A percentile compares a stretch with the other conserved stretches of the same genome.
Evolutionary conservation across 2,329 filamentous ascomycete genomes (phyloP).

Genomic region (Clonostachys chloroleuca): DNA sequence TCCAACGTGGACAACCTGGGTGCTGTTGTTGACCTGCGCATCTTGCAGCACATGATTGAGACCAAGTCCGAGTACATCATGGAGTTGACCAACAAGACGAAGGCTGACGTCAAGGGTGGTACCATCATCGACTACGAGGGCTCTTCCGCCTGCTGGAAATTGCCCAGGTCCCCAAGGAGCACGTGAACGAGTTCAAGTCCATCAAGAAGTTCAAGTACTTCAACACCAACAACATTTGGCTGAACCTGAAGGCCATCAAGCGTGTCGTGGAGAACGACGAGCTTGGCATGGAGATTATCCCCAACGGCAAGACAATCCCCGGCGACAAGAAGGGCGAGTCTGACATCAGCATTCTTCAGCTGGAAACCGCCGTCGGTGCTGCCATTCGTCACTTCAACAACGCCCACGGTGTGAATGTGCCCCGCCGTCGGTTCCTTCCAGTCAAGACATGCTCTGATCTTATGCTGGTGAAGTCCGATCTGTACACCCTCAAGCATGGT

Average conservation of each 20-base stretch:
- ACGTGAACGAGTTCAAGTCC: constrained; percentile 99
- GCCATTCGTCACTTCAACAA: constrained; percentile 99
- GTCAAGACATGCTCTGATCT: constrained; percentile 99
- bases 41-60: constrained; percentile 99
- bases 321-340: constrained; percentile 99
- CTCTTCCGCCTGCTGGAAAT: constrained; percentile 94
- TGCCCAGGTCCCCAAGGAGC: constrained; percentile 98
- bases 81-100: constrained; percentile 99
- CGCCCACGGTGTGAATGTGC: constrained; percentile 98
- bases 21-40: constrained; percentile 94
- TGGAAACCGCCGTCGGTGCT: constrained; percentile 97
- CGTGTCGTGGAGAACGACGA: constrained; percentile 98
- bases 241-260: constrained; percentile 97
- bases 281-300: constrained; percentile 99
- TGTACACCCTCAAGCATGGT: constrained; percentile 98
- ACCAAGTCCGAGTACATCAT: constrained; percentile 98
- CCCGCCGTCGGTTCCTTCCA: constrained; percentile 94
- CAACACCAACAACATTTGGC: constrained; percentile 99
- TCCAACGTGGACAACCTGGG: constrained; percentile 99
- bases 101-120: constrained; percentile 99
- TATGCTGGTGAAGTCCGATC: constrained; percentile 99
- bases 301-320: constrained; percentile 97
- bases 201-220: constrained; percentile 99
- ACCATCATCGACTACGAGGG: constrained; percentile 99
- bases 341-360: constrained; percentile 94